These are phyloP conservation scores for Rhodomyrtus tomentosa DNA, from an alignment of 345 rosid genomes.

Conservation along the genomic window DNA sequence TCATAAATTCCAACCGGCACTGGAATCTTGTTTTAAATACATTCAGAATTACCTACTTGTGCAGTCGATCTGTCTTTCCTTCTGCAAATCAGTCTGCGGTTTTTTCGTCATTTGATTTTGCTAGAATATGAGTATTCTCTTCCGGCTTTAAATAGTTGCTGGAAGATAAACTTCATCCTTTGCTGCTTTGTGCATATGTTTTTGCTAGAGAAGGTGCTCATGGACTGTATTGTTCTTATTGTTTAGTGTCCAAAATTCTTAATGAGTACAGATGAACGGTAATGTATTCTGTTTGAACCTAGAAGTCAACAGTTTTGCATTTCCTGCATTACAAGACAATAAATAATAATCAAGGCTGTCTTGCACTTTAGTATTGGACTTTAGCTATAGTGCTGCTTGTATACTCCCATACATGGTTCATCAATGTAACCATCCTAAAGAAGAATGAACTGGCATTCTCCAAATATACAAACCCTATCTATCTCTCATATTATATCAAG, in stretches of 20 bases:
- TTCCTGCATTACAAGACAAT: neutral
- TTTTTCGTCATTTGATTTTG: neutral
- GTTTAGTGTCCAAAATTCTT: neutral
- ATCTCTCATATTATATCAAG: conserved; percentile 26
- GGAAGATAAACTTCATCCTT: neutral
- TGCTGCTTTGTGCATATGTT: neutral
- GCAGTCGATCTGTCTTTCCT: neutral
- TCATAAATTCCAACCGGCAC: neutral
- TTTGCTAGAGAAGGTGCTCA: neutral
- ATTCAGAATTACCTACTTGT: neutral
- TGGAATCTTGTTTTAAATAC: neutral
- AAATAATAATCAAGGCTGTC: neutral
- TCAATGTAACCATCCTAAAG: conserved; percentile 2
- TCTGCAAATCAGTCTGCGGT: neutral
- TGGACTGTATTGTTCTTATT: neutral
- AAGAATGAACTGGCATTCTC: conserved; percentile 9
- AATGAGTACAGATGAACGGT: neutral
- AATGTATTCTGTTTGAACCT: neutral
- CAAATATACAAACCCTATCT: conserved; percentile 17
- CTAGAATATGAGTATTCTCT: neutral
- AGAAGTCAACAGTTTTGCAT: neutral
- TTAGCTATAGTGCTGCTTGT: neutral
- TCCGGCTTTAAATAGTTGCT: neutral
- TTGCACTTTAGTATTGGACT: neutral
- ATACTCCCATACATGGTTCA: neutral